Base-by-base conservation (phyloP, 2,329 filamentous ascomycete genomes). In the Neocucurbitaria cava region DNA sequence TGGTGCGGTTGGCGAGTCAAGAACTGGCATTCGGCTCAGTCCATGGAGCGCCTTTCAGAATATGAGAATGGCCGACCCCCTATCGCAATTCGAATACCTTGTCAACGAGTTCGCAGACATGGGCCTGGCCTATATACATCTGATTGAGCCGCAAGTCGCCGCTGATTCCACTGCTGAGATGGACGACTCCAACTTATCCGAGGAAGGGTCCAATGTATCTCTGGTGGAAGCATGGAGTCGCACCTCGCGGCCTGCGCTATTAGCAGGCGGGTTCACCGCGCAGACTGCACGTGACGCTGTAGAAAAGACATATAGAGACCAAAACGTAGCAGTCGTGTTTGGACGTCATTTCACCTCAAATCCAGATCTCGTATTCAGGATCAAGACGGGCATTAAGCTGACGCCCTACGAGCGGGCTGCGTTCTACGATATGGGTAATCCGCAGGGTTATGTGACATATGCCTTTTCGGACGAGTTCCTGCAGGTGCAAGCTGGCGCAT, bases 31-130 rank as follows among this genome's bases (percentile, higher is more conserved):
- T 17, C 80, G 87, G 1, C 71, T 90, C 3, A 84, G 80, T 2
- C 87, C 87, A 0, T 89, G 82, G 76, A 83, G 81, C 49, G 73
- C 74, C 0, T 89, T 86, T 74, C 85, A 89, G 58, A 81, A 81
- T 31, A 87, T 89, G 86, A 73, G 76, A 23, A 88, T 88, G 84
- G 61, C 71, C 0, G 79, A 90, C 44, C 86, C 87, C 0, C 66
- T 84, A 8, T 83, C 86, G 0, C 86, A 89, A 55, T 90, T 89
- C 64, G 76, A 76, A 0, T 78, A 89, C 62, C 66, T 89, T 3
- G 77, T 86, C 13, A 82, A 78, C 49, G 71, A 77, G 38, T 66
- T 86, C 0, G 31, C 13, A 35, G 15, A 35, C 8, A 3, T 35
- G 15, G 77, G 81, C 1, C 72, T 90, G 20, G 82, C 85, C 3